These are phyloP conservation scores for Neurospora sp. DNA, from an alignment of 2,329 filamentous ascomycete genomes.

Conservation along the genomic window DNA sequence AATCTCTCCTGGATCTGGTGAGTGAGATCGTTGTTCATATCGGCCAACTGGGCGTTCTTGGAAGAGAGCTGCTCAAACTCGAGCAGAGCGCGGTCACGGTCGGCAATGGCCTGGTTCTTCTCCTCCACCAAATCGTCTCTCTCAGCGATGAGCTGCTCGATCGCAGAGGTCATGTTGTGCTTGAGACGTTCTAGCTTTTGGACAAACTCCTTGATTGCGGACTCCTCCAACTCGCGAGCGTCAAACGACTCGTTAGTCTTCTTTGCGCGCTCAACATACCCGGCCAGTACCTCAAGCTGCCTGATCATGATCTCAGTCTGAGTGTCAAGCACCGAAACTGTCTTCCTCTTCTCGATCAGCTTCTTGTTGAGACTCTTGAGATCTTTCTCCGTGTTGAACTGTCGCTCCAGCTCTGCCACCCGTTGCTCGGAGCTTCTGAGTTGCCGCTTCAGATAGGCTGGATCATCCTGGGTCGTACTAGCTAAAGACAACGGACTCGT, in stretches of 20 bases:
- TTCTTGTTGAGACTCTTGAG: conserved; percentile 75
- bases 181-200: conserved; percentile 58
- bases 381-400: conserved; percentile 56
- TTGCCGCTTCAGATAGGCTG: conserved; percentile 60
- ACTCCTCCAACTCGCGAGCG: conserved; percentile 72
- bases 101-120: conserved; percentile 67
- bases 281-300: conserved; percentile 80
- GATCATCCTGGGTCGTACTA: conserved; percentile 47
- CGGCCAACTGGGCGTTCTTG: conserved; percentile 87
- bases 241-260: conserved; percentile 72
- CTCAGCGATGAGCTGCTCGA: conserved; percentile 56
- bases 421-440: conserved; percentile 72
- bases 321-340: conserved; percentile 86
- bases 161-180: conserved; percentile 43
- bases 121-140: conserved; percentile 78
- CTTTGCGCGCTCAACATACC: conserved; percentile 80
- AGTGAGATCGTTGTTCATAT: conserved; percentile 91
- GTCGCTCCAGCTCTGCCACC: conserved; percentile 77
- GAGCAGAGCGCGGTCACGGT: conserved; percentile 85
- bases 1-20: conserved; percentile 90
- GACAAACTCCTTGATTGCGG: conserved; percentile 84
- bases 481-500: conserved; percentile 61
- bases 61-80: conserved; percentile 92
- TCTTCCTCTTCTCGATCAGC: conserved; percentile 85
- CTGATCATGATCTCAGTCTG: conserved; percentile 93